These are phyloP conservation scores for Aphanomyces stellatus DNA, from an alignment of 352 stramenopile genomes.

Conservation along the genomic window DNA sequence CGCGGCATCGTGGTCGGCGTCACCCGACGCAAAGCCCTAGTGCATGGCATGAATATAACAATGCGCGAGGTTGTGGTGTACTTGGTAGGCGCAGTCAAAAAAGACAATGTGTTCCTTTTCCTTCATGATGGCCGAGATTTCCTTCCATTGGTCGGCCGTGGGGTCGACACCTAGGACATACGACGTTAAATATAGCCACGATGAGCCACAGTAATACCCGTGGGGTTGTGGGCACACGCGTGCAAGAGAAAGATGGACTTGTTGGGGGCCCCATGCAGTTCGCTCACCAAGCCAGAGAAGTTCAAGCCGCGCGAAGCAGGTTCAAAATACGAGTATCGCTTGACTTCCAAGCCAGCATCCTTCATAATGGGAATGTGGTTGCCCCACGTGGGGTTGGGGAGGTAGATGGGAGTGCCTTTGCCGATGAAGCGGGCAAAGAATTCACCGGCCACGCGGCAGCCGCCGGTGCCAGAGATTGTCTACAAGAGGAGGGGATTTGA, in stretches of 20 bases:
- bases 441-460: slow-evolving; percentile 93
- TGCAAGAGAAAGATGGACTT: slow-evolving; percentile 97
- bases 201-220: slow-evolving; percentile 40
- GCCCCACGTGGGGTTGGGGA: slow-evolving; percentile 98
- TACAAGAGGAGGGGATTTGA: slow-evolving; percentile 34
- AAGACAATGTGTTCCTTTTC: slow-evolving; percentile 94
- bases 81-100: slow-evolving; percentile 99
- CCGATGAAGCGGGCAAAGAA: slow-evolving; percentile 90
- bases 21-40: slow-evolving; percentile 95
- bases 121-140: slow-evolving; percentile 95
- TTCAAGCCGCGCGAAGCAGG: slow-evolving; percentile 82
- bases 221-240: slow-evolving; percentile 99
- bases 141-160: slow-evolving; percentile 95
- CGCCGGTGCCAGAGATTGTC: slow-evolving; percentile 98
- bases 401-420: slow-evolving; percentile 89
- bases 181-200: neutral
- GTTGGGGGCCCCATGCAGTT: slow-evolving; percentile 90
- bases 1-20: slow-evolving; percentile 92
- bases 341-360: slow-evolving; percentile 73
- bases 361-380: slow-evolving; percentile 97
- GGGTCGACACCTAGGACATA: slow-evolving; percentile 86
- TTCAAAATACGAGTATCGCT: slow-evolving; percentile 81
- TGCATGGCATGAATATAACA: slow-evolving; percentile 34
- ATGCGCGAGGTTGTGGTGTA: slow-evolving; percentile 16
- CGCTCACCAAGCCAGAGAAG: slow-evolving; percentile 91